These are phyloP conservation scores for Pythium phragmitis DNA, from an alignment of 352 stramenopile genomes.

Conservation along the genomic window DNA sequence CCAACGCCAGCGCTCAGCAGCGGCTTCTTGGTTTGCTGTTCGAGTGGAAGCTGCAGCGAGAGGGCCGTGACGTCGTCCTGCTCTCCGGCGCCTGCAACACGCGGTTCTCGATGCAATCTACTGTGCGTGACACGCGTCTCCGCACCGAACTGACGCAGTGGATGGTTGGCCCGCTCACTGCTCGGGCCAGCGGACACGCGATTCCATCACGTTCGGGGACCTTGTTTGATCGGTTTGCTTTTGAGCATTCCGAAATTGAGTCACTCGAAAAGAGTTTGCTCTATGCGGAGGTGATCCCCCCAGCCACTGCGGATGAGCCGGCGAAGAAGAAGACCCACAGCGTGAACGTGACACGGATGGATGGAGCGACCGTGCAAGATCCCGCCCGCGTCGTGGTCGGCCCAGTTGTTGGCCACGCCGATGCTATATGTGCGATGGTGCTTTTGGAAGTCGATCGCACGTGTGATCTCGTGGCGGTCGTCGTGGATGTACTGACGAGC, in stretches of 20 bases:
- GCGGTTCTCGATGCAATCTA: conserved; percentile 37
- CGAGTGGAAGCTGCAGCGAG: conserved; percentile 67
- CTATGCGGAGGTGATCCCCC: conserved; percentile 16
- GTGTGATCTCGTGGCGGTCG: conserved; percentile 47
- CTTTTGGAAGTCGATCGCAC: conserved; percentile 67
- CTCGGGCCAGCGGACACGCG: not conserved
- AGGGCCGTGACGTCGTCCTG: conserved; percentile 43
- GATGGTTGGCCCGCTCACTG: conserved; percentile 40
- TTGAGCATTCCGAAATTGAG: conserved; percentile 39
- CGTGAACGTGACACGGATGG: conserved; percentile 23
- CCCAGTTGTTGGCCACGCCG: conserved; percentile 71
- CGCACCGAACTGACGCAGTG: conserved; percentile 43
- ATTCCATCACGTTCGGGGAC: conserved; percentile 19
- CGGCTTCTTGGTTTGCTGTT: conserved; percentile 55
- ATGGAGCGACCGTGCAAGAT: conserved; percentile 10
- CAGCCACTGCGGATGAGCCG: conserved; percentile 10
- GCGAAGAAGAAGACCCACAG: conserved; percentile 8
- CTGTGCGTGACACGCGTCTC: conserved; percentile 46
- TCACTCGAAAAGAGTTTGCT: conserved; percentile 34
- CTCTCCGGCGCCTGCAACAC: conserved; percentile 41
- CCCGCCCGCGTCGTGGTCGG: conserved; percentile 47
- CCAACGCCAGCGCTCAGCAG: conserved; percentile 34
- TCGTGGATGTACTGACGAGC: conserved; percentile 50
- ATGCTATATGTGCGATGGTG: conserved; percentile 50
- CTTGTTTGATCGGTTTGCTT: conserved; percentile 47